These are phyloP conservation scores for Strobilomyces dryophilus DNA, from an alignment of 768 basidiomycete genomes.

Conservation along the genomic window DNA sequence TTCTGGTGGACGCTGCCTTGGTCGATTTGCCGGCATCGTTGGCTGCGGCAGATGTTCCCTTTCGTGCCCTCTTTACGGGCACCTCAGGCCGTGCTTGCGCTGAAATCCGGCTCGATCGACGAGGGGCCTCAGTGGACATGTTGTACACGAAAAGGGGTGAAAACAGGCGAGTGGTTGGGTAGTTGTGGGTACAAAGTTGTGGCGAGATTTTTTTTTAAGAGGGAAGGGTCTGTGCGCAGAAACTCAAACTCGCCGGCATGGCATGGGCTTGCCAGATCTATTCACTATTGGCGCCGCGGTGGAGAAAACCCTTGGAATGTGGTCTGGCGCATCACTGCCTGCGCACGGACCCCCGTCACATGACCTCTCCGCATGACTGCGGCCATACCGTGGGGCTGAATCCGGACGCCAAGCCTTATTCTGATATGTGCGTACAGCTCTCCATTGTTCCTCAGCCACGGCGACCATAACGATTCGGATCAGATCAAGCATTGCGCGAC, in stretches of 20 bases:
- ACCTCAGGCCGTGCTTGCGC: slow-evolving; percentile 40
- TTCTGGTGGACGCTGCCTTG: slow-evolving; percentile 34
- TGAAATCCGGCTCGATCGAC: slow-evolving; percentile 56
- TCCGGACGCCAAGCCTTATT: too few species aligned
- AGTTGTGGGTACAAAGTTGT: background rate
- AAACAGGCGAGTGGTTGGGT: background rate
- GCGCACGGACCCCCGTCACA: slow-evolving; percentile 14
- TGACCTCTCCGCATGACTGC: background rate
- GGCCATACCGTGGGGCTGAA: too few species aligned
- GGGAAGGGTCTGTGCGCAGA: slow-evolving; percentile 22
- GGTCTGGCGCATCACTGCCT: background rate
- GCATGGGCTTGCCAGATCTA: slow-evolving; percentile 12
- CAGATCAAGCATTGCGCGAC: too few species aligned
- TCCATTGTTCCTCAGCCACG: too few species aligned
- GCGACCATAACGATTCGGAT: too few species aligned
- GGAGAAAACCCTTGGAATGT: background rate
- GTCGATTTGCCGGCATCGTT: slow-evolving; percentile 12
- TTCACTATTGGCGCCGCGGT: slow-evolving; percentile 16
- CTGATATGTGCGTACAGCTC: too few species aligned
- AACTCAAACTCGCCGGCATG: slow-evolving; percentile 17
- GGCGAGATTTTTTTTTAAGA: slow-evolving; percentile 8
- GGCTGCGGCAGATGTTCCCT: slow-evolving; percentile 12
- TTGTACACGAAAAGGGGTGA: background rate
- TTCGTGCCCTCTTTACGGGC: slow-evolving; percentile 12
- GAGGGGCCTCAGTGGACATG: slow-evolving; percentile 32